Evolutionary conservation across 2,329 filamentous ascomycete genomes (phyloP).

Genomic region (Colletotrichum paranaense): DNA sequence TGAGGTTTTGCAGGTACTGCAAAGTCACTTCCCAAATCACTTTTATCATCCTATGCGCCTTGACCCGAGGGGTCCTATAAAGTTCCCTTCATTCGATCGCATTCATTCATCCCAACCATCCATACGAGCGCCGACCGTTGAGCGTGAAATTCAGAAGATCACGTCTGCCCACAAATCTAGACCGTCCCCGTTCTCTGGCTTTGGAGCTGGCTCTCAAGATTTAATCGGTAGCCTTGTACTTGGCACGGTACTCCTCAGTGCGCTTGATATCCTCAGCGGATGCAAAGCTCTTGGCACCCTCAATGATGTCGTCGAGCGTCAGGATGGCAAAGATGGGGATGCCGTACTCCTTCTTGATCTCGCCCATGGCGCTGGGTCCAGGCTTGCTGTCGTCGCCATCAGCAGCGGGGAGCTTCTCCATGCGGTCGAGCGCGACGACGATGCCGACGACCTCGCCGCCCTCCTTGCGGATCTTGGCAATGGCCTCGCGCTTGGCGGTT

Average conservation of each 20-base stretch:
- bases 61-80: neutral
- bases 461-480: conserved; percentile 86
- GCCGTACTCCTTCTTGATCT: conserved; percentile 84
- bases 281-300: conserved; percentile 71
- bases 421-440: conserved; percentile 87
- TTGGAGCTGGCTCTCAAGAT: neutral
- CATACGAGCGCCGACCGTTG: neutral
- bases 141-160: neutral
- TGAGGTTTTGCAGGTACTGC: conserved; percentile 1
- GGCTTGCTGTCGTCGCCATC: conserved; percentile 75
- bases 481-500: conserved; percentile 92
- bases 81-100: neutral
- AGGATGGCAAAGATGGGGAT: conserved; percentile 88
- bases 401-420: conserved; percentile 80
- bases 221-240: conserved; percentile 71
- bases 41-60: conserved; percentile 19
- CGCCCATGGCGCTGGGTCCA: conserved; percentile 84
- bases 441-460: conserved; percentile 89
- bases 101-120: neutral
- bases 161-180: neutral
- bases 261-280: conserved; percentile 71
- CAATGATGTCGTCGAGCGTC: conserved; percentile 85
- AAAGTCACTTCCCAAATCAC: conserved; percentile 28
- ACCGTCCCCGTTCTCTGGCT: no score
- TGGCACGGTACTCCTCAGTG: conserved; percentile 79